Base-by-base conservation (phyloP, 768 basidiomycete species). In the Hirschioporus abietinus region DNA sequence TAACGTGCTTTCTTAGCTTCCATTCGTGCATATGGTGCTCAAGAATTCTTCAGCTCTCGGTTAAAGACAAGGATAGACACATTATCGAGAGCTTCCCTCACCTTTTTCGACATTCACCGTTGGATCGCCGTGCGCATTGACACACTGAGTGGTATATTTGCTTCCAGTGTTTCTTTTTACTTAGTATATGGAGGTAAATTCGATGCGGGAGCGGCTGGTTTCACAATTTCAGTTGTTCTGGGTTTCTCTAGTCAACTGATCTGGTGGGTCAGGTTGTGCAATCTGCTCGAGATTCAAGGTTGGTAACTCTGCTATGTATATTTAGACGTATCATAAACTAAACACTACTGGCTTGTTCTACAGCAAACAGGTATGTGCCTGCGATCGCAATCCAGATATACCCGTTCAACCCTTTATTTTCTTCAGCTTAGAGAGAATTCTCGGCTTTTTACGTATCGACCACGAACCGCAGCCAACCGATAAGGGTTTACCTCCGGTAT, bases 71-170 rank as follows among this genome's bases (percentile, higher is more conserved):
- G 74, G 8, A 76, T 81, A n/a, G 77, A 82, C 66, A 76, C 74
- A 60, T 80, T 76, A 36, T 68, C 70, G 23, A 60, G 67, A 20
- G 63, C 69, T 10, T 70, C 71, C 1, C 70, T 73, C 10, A 69
- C 69, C 0, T 75, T 74, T 72, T 78, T 79, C 63, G 71, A 73
- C 61, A 66, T 76, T 6, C 75, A 76, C 66, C 30, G 35, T 60
- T 80, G 79, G 80, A 68, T 78, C 34, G 69, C 70, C 65, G 73
- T 88, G 66, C 83, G 89, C 8, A 81, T 87, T 59, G 86, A 89
- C 70, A 73, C 81, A 36, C 75, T 90, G 4, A 87, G 86, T 0
- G 81, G 79, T 4, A 27, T 86, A 17, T 90, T 90, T 72, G 79
- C 85, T 0, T 76, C 83, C 8, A 74, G 76, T 2, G 75, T 90